phyloP scores from a whole-genome alignment of 768 basidiomycete genomes.

The Tulasnella calospora region DNA sequence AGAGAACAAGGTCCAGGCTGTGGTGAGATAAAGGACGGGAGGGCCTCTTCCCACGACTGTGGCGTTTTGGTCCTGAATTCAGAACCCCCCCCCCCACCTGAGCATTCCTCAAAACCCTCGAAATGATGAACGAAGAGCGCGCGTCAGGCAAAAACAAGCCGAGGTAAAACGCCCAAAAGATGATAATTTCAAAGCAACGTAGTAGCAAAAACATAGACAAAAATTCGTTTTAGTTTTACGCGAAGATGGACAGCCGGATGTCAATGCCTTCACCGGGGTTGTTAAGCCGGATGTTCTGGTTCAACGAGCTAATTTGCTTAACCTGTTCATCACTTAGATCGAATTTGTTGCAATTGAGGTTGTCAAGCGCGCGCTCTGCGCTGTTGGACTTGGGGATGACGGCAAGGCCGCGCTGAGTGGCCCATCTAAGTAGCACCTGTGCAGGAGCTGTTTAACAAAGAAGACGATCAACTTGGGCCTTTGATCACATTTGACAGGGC shows the following conservation, averaged over 20 bases:
- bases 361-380: conserved; percentile 45
- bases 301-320: conserved; percentile 52
- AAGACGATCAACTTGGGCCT: neutral
- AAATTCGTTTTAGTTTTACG: conserved; percentile 39
- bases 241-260: conserved; percentile 62
- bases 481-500: neutral
- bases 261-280: conserved; percentile 61
- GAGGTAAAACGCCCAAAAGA: neutral
- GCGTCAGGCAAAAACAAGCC: neutral
- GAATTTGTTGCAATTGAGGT: conserved; percentile 48
- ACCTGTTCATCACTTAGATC: conserved; percentile 57
- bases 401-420: conserved; percentile 65
- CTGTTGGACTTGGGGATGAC: conserved; percentile 70
- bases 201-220: conserved; percentile 27
- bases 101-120: neutral
- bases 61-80: conserved; percentile 37
- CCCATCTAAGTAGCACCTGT: conserved; percentile 74
- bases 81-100: neutral
- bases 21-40: neutral
- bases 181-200: neutral
- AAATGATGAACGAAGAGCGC: neutral
- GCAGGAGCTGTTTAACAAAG: conserved; percentile 40
- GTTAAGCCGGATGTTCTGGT: conserved; percentile 62
- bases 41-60: conserved; percentile 37
- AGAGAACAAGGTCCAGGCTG: conserved; percentile 23